Conservation (phyloP, 1,139 yeast species). For the Williopsis jadinii region DNA sequence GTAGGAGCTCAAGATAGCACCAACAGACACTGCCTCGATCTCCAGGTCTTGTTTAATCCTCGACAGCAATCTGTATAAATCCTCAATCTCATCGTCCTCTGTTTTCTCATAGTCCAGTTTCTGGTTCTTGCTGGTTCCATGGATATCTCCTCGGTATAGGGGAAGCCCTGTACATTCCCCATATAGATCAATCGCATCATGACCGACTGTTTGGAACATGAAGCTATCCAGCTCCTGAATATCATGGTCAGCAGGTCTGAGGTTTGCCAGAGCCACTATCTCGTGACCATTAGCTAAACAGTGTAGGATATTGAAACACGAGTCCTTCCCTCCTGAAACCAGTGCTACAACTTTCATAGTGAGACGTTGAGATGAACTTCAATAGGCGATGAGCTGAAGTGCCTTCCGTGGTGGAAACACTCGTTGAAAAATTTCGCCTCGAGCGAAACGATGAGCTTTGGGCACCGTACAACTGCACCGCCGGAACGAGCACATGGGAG, state of each 20-base stretch:
- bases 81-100: slow-evolving; percentile 79
- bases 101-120: slow-evolving; percentile 63
- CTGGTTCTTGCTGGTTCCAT: slow-evolving; percentile 58
- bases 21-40: slow-evolving; percentile 81
- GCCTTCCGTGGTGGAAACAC: no score
- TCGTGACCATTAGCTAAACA: slow-evolving; percentile 81
- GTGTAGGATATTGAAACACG: slow-evolving; percentile 82
- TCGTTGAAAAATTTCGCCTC: no score
- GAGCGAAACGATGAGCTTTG: no score
- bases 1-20: slow-evolving; percentile 89
- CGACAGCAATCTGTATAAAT: slow-evolving; percentile 47
- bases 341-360: slow-evolving; percentile 86
- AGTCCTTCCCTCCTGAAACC: slow-evolving; percentile 94
- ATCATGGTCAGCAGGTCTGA: slow-evolving; percentile 49
- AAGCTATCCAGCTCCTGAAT: slow-evolving; percentile 79
- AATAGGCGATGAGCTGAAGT: neutral
- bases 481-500: no score
- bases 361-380: neutral
- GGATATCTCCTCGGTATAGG: slow-evolving; percentile 61
- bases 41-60: slow-evolving; percentile 39
- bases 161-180: slow-evolving; percentile 73
- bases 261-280: slow-evolving; percentile 74
- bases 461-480: no score
- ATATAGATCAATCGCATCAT: slow-evolving; percentile 63
- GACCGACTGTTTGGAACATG: slow-evolving; percentile 99